A percentile compares a stretch with the other conserved stretches of the same genome.
Conservation (phyloP, 2,329 filamentous ascomycete species). For the Talaromyces pinophilus region DNA sequence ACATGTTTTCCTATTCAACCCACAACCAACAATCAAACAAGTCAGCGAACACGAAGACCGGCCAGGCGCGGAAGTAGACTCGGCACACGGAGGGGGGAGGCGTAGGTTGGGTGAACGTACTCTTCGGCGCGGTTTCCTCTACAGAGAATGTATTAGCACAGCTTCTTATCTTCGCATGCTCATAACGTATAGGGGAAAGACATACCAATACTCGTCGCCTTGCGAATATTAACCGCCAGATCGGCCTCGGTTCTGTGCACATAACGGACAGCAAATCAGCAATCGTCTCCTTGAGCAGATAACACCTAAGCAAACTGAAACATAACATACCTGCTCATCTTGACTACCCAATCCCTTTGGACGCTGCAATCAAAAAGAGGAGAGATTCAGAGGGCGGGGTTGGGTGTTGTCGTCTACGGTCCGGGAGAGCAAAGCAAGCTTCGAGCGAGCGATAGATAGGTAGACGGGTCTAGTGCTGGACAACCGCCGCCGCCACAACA, state of each 20-base stretch:
- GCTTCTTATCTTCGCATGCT: too few relatives aligned
- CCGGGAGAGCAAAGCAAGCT: conserved; percentile 5
- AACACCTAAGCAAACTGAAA: background rate
- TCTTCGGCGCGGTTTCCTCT: conserved; percentile 69
- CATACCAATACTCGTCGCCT: conserved; percentile 64
- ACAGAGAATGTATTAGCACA: conserved; percentile 24
- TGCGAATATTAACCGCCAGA: conserved; percentile 66
- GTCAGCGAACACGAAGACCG: conserved; percentile 3
- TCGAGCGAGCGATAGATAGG: background rate
- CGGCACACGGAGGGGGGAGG: background rate
- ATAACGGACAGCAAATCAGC: background rate
- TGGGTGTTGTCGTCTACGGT: background rate
- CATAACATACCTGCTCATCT: conserved; percentile 60
- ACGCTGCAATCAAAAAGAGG: background rate
- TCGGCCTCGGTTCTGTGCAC: conserved; percentile 60
- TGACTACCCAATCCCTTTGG: conserved; percentile 35
- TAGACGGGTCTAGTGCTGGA: background rate
- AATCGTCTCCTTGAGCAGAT: background rate
- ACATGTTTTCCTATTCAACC: conserved; percentile 76
- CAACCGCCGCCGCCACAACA: background rate
- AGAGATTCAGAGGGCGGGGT: background rate
- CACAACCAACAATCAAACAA: too few relatives aligned
- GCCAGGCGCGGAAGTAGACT: background rate
- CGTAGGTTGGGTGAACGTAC: conserved; percentile 42
- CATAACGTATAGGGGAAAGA: background rate